Percentiles rank a stretch among this genome's conserved stretches.
Evolutionary conservation across 2,329 filamentous ascomycete genomes (phyloP).

Genomic region (Pleoardoris graminearum): DNA sequence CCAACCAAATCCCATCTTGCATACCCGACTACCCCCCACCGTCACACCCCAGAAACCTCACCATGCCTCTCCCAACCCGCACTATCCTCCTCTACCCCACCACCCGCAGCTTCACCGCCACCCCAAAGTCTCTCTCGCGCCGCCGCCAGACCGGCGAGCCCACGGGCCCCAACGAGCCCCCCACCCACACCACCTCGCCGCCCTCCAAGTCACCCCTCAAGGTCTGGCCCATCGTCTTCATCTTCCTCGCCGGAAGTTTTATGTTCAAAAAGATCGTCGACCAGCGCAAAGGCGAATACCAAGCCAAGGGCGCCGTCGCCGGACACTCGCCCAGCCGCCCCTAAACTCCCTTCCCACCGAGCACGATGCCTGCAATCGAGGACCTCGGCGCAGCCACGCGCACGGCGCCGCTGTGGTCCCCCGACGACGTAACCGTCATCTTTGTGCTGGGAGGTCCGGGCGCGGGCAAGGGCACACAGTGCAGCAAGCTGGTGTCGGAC

Average conservation of each 20-base stretch:
- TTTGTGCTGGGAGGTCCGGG: constrained; percentile 96
- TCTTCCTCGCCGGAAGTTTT: constrained; percentile 51
- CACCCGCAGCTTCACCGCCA: constrained; percentile 31
- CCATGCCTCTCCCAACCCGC: constrained; percentile 34
- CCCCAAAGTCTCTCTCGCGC: constrained; percentile 29
- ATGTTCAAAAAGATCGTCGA: constrained; percentile 54
- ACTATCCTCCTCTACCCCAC: constrained; percentile 8
- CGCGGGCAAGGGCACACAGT: constrained; percentile 96
- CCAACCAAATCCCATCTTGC: constrained; percentile 23
- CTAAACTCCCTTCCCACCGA: constrained; percentile 19
- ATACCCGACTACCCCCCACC: constrained; percentile 27
- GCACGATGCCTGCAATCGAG: constrained; percentile 46
- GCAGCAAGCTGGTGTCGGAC: constrained; percentile 80
- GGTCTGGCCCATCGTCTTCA: constrained; percentile 52
- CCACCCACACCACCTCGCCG: constrained; percentile 36
- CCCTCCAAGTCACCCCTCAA: constrained; percentile 46
- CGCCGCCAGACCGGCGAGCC: constrained; percentile 42
- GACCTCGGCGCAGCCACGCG: constrained; percentile 50
- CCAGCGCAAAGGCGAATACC: constrained; percentile 46
- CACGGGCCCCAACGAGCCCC: constrained; percentile 45
- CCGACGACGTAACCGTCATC: constrained; percentile 81
- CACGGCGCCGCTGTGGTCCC: constrained; percentile 70
- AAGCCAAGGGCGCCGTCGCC: constrained; percentile 32
- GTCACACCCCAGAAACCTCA: constrained; percentile 33
- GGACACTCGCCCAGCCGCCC: constrained; percentile 42